phyloP scores from a whole-genome alignment of 225 moss, liverwort and hornwort species.

The Thuidium tamariscinum region DNA sequence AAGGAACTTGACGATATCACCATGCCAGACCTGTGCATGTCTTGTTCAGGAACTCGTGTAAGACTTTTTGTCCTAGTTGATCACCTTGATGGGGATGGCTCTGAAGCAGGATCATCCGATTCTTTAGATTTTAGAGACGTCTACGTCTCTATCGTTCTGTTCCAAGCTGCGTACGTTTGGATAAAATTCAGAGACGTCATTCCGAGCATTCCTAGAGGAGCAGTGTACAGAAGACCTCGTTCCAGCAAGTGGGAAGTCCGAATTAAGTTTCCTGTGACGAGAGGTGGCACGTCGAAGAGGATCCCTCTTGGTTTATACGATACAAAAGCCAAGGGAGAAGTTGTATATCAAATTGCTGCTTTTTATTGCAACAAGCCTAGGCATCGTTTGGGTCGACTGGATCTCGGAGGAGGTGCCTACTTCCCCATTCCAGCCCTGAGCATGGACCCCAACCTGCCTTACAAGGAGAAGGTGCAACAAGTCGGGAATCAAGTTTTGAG shows the following conservation, averaged over 20 bases:
- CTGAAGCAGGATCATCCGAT: neutral
- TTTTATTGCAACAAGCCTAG: neutral
- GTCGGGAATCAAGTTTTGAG: neutral
- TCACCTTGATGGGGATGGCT: neutral
- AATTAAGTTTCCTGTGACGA: neutral
- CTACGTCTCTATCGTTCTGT: neutral
- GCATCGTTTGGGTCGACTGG: neutral
- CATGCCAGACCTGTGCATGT: too few species aligned
- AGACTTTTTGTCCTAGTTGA: too few species aligned
- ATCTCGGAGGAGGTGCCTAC: neutral
- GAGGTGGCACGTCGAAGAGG: neutral
- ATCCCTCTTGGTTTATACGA: neutral
- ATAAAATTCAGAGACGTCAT: neutral
- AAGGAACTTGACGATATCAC: too few species aligned
- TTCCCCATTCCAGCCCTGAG: neutral
- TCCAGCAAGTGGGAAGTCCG: neutral
- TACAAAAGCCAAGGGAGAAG: fast-evolving
- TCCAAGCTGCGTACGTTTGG: neutral
- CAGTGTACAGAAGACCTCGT: fast-evolving
- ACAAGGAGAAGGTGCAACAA: neutral
- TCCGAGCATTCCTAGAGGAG: neutral
- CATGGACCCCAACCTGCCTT: neutral
- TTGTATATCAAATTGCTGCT: neutral
- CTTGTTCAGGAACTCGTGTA: too few species aligned
- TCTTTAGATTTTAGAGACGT: neutral